Evolutionary conservation across 2,329 filamentous ascomycete species (phyloP), one percentile per base, ranked within the genome.

Genomic region (Aspergillus sp.): DNA sequence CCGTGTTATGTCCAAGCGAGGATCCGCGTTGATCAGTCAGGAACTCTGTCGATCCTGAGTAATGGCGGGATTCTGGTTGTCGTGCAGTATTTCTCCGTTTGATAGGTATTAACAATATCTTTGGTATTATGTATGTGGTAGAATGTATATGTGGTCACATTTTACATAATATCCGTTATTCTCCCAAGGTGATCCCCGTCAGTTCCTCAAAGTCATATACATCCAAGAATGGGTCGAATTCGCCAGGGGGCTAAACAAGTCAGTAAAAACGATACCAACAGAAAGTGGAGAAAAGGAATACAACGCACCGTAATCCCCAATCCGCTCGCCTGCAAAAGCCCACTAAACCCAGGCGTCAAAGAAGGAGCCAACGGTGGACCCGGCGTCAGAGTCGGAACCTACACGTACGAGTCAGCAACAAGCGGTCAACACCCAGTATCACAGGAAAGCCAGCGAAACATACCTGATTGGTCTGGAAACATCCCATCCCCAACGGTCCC

Each of bases 171-270:
- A 4, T 22, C 10, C 25, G 17, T 46, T 39, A 60, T 27, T 48
- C 52, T 44, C 53, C 55, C 17, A 65, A 54, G 1, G 57, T 56
- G 46, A 65, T 57, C 1, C 58, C 61, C 12, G 62, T 59, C 35
- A 66, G 42, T 47, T 67, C 60, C 9, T 62, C 63, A 62, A 62
- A 67, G 44, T 67, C 59, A 45, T 66, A 66, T 1, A 62, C 62
- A 33, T 65, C 64, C 33, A 65, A 51, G 42, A 65, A 66, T 20
- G 64, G 62, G 38, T 67, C 64, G 7, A 66, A 59, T 17, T 63
- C 60, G 1, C 49, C 59, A n/a, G 59, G 48, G 2, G 51, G 55
- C 61, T 66, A 41, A 13, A 7, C 25, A 19, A 23, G 43, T 58
- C 46, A 56, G 51, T 45, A 27, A 39, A 35, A 7, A 4, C 3